Percentiles rank a stretch among this genome's conserved stretches.
These are phyloP conservation scores for Cercophora sp. DNA, from an alignment of 495 filamentous ascomycete genomes.

Conservation along the genomic window DNA sequence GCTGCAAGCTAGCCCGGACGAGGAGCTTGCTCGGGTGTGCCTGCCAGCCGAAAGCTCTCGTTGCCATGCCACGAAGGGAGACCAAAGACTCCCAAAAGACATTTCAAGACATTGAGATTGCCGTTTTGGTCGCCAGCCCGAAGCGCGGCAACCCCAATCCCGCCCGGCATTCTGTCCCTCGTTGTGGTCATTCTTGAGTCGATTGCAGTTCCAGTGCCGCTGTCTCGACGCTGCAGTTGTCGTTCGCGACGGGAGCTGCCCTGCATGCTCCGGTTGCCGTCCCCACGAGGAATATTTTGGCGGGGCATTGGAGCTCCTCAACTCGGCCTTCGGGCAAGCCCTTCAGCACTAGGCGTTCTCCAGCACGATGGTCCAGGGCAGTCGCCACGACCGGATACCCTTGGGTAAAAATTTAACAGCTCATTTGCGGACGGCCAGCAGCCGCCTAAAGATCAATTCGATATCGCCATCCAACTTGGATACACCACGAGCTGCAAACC, in stretches of 20 bases:
- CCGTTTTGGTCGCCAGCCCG: neutral
- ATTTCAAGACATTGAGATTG: constrained; percentile 10
- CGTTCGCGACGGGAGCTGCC: neutral
- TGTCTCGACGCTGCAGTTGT: neutral
- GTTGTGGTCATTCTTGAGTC: constrained; percentile 10
- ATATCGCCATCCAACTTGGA: neutral
- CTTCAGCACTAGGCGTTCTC: neutral
- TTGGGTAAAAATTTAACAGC: constrained; percentile 2
- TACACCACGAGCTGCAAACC: neutral
- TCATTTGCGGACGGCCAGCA: neutral
- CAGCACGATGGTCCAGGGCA: neutral
- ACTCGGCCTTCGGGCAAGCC: neutral
- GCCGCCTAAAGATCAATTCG: neutral
- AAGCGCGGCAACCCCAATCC: neutral
- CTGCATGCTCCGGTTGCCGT: neutral
- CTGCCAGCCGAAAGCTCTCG: constrained; percentile 8
- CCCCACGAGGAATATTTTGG: neutral
- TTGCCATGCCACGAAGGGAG: constrained; percentile 1
- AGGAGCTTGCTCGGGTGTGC: no score
- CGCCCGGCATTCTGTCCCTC: constrained; percentile 2
- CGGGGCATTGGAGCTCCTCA: constrained; percentile 4
- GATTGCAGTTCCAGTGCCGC: neutral
- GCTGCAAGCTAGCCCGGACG: neutral
- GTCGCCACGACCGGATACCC: constrained; percentile 2
- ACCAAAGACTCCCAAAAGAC: neutral